phyloP scores from a whole-genome alignment of 2,329 filamentous ascomycete species.

The Orbilia blumenaviensis region DNA sequence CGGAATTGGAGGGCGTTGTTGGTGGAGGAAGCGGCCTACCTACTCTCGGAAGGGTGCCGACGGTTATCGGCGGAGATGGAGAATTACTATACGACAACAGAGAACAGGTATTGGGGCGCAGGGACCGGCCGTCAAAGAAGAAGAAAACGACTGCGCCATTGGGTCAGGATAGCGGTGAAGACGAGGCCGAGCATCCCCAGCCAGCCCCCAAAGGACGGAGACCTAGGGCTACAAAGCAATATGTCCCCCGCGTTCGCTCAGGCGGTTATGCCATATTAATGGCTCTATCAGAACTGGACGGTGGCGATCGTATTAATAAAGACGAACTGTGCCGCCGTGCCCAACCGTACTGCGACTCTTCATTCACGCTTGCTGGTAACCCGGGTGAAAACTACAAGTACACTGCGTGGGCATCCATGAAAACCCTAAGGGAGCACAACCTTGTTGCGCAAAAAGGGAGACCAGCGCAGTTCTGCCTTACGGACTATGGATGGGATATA shows the following conservation, averaged over 20 bases:
- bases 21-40: background rate
- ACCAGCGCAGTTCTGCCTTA: conserved; percentile 75
- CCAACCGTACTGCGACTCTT: conserved; percentile 76
- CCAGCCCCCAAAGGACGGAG: conserved; percentile 69
- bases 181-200: conserved; percentile 26
- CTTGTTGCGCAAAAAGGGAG: conserved; percentile 76
- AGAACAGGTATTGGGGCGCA: conserved; percentile 31
- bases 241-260: conserved; percentile 76
- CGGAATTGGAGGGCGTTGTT: background rate
- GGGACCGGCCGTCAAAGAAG: conserved; percentile 38
- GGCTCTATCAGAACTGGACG: conserved; percentile 70
- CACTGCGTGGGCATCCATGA: conserved; percentile 85
- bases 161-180: conserved; percentile 61
- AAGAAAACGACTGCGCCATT: conserved; percentile 11
- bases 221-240: conserved; percentile 68
- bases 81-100: conserved; percentile 37
- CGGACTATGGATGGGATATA: conserved; percentile 80
- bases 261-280: conserved; percentile 78
- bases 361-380: conserved; percentile 74
- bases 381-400: conserved; percentile 71
- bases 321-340: conserved; percentile 73
- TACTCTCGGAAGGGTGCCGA: background rate
- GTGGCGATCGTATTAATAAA: conserved; percentile 71
- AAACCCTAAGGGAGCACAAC: conserved; percentile 76
- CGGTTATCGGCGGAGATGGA: conserved; percentile 4